A percentile compares a stretch with the other conserved stretches of the same genome.
phyloP scores from a whole-genome alignment of 768 basidiomycete genomes.

The Grammothele lineata region DNA sequence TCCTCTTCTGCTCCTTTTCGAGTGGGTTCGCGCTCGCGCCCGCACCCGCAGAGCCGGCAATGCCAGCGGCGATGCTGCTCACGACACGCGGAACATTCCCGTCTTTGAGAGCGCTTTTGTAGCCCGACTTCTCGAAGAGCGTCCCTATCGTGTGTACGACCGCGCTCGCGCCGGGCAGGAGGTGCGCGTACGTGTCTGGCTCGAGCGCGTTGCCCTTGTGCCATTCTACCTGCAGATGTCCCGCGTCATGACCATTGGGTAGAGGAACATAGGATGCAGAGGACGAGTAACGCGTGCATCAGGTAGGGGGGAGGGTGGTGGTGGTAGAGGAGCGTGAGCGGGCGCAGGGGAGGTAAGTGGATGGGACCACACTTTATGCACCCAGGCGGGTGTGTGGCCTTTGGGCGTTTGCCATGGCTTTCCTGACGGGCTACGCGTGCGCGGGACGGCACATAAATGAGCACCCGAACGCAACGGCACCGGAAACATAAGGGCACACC shows the following conservation, averaged over 20 bases:
- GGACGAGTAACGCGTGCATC: too few relatives aligned
- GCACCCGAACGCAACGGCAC: too few relatives aligned
- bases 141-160: constrained; percentile 95
- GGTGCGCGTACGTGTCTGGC: constrained; percentile 64
- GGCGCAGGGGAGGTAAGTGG: constrained; percentile 6
- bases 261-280: background rate
- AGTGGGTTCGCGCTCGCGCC: constrained; percentile 48
- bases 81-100: constrained; percentile 52
- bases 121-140: constrained; percentile 73
- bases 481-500: constrained; percentile 45
- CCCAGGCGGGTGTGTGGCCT: constrained; percentile 88
- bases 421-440: constrained; percentile 69
- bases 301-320: constrained; percentile 4
- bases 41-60: constrained; percentile 29
- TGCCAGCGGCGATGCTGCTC: constrained; percentile 41
- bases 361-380: constrained; percentile 49
- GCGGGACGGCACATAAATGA: background rate
- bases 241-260: constrained; percentile 1
- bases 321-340: background rate
- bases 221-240: constrained; percentile 72
- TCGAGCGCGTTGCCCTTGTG: constrained; percentile 76
- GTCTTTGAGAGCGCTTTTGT: constrained; percentile 69
- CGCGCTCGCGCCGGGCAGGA: constrained; percentile 64
- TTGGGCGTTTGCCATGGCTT: constrained; percentile 82
- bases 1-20: constrained; percentile 29